These are phyloP conservation scores for Phytopythium boreale DNA, from an alignment of 352 stramenopile species.

Conservation along the genomic window DNA sequence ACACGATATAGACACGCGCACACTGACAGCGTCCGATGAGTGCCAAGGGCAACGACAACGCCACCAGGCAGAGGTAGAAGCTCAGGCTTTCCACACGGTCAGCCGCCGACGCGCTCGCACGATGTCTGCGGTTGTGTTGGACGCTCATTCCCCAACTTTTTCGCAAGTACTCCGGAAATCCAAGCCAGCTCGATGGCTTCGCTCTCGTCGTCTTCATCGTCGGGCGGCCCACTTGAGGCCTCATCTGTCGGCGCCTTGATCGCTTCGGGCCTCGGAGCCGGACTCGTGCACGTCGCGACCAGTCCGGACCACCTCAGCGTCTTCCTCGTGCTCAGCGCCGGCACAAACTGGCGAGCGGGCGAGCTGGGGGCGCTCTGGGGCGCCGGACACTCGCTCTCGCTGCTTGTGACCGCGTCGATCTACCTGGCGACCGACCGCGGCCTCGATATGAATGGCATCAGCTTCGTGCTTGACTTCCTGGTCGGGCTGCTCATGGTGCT, in stretches of 20 bases:
- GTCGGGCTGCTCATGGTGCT: constrained; percentile 66
- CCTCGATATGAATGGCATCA: constrained; percentile 38
- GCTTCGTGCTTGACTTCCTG: constrained; percentile 56
- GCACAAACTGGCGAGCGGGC: constrained; percentile 61
- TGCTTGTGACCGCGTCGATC: constrained; percentile 61
- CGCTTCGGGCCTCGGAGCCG: constrained; percentile 33
- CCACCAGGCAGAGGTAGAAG: background rate
- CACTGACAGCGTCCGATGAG: too few species aligned
- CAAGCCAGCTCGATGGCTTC: background rate
- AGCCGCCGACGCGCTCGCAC: background rate
- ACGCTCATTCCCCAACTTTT: background rate
- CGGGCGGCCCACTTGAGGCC: background rate
- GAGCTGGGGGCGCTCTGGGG: constrained; percentile 84
- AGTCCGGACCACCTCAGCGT: constrained; percentile 83
- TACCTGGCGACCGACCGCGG: constrained; percentile 50
- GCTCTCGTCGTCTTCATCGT: background rate
- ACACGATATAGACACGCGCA: background rate
- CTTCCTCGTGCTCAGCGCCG: constrained; percentile 76
- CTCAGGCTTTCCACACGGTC: background rate
- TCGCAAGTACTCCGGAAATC: background rate
- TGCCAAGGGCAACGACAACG: background rate
- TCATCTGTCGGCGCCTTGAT: constrained; percentile 29
- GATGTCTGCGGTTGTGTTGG: background rate
- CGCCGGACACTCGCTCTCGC: constrained; percentile 72
- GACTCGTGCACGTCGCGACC: constrained; percentile 42